A percentile compares a stretch with the other conserved stretches of the same genome.
These are phyloP conservation scores for Penicillium fimorum DNA, from an alignment of 495 filamentous ascomycete species.

Conservation along the genomic window DNA sequence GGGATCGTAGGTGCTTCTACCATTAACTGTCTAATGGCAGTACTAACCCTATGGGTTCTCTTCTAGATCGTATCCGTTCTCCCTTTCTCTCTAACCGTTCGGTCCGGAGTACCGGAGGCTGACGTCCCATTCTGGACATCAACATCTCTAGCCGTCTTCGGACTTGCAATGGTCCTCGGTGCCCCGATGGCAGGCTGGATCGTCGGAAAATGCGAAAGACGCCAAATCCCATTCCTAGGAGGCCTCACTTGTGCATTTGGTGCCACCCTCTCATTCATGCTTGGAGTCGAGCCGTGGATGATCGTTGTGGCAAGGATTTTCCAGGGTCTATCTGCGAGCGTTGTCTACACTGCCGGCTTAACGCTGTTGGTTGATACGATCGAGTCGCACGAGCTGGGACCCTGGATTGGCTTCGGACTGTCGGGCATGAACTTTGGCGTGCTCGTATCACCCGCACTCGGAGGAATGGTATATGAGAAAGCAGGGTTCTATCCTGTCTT, in stretches of 20 bases:
- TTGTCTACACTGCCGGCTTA: slow-evolving; percentile 8
- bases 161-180: slow-evolving; percentile 4
- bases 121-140: slow-evolving; percentile 10
- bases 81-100: slow-evolving; percentile 2
- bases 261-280: slow-evolving; percentile 2
- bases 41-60: not conserved
- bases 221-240: slow-evolving; percentile 4
- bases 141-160: slow-evolving; percentile 5
- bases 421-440: slow-evolving; percentile 11
- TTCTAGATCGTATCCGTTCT: slow-evolving; percentile 7
- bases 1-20: not conserved
- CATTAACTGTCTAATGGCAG: not conserved
- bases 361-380: slow-evolving; percentile 12
- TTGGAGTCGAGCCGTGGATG: slow-evolving; percentile 5
- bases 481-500: slow-evolving; percentile 10
- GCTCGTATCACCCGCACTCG: slow-evolving; percentile 9
- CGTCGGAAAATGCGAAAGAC: slow-evolving; percentile 5
- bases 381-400: slow-evolving; percentile 12
- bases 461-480: slow-evolving; percentile 9
- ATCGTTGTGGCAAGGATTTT: slow-evolving; percentile 8
- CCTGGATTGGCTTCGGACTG: slow-evolving; percentile 12
- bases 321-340: slow-evolving; percentile 8
- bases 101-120: slow-evolving; percentile 4
- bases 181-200: slow-evolving; percentile 8
- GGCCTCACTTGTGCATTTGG: slow-evolving; percentile 6